A percentile compares a stretch with the other conserved stretches of the same genome.
Conservation (phyloP, 2,329 filamentous ascomycete genomes). For the Fusarium buharicum region DNA sequence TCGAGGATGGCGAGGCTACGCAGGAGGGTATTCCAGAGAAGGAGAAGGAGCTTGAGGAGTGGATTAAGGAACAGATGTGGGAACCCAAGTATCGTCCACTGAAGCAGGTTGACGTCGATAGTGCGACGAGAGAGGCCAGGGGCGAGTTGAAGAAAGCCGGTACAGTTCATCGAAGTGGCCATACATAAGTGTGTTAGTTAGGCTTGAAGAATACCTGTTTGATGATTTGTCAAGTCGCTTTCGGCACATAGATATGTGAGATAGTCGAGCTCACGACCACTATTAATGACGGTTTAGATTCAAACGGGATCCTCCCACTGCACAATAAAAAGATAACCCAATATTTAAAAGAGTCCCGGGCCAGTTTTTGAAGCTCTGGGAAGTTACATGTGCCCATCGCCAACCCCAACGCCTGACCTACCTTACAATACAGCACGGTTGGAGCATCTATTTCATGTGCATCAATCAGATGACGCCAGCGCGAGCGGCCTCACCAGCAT, state of each 20-base stretch:
- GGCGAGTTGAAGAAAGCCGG: constrained; percentile 49
- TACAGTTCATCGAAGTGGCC: constrained; percentile 40
- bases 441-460: constrained; percentile 2
- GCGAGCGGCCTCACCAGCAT: constrained; percentile 68
- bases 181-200: constrained; percentile 8
- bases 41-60: constrained; percentile 69
- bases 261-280: not conserved
- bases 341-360: constrained; percentile 36
- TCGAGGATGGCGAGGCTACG: constrained; percentile 74
- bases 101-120: constrained; percentile 62
- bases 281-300: constrained; percentile 23
- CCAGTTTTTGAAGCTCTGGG: constrained; percentile 22
- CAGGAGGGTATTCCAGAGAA: constrained; percentile 70
- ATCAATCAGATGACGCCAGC: constrained; percentile 62
- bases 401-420: constrained; percentile 42
- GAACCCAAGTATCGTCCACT: constrained; percentile 74
- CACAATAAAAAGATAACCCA: constrained; percentile 15
- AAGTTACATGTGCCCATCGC: constrained; percentile 34
- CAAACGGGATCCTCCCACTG: constrained; percentile 19
- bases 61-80: constrained; percentile 86
- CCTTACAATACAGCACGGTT: constrained; percentile 30
- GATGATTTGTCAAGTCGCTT: not conserved
- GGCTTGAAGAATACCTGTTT: not conserved
- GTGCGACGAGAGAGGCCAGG: constrained; percentile 66
- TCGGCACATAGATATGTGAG: not conserved